Evolutionary conservation across 148 eudicot genomes (phyloP), one percentile per base, ranked within the genome.

Genomic region (Fallopia convolvulus): DNA sequence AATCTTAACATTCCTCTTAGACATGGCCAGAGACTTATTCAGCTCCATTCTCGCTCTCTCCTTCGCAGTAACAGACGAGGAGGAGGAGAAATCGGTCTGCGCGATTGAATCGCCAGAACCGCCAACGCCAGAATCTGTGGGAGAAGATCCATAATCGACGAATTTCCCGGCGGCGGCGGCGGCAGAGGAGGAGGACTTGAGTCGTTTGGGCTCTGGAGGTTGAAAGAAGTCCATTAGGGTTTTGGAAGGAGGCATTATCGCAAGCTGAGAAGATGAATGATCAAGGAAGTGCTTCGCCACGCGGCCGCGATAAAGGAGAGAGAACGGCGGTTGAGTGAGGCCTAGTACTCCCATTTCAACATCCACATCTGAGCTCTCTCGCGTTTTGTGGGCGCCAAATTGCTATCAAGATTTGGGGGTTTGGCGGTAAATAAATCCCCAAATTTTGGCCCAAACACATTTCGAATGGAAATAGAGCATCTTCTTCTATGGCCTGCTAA

Each of bases 211-310:
- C 8, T 83, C 83, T 5, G 90, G 89, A 74, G 80, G 87, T 73
- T 85, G 84, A 81, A 86, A 89, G 77, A 85, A 82, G 47, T 91
- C 96, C 81, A 77, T 83, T 76, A 93, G 87, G 87, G 97, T 88
- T 89, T 87, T 93, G 61, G 91, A 78, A 15, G 86, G 49, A 10
- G 83, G 80, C 87, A 84, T 84, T 73, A 21, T 73, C 53, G 53
- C 39, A 81, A 78, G 46, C 46, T 33, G n/a, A 68, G 75, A 42
- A 40, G 50, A 66, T 75, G 58, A 78, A 81, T 81, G 30, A 50
- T 11, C 7, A 21, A 23, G 77, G 3, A 73, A 73, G 52, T 46
- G 39, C 26, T 73, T 48, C 32, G 75, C 6, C 6, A 46, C 33
- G 75, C 50, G 50, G 6, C 2, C 12, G 47, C 42, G 72, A 66